Percentiles rank a stretch among this genome's conserved stretches.
Evolutionary conservation across 1,139 yeast species (phyloP).

Genomic region (Suhomyces yuchorum): DNA sequence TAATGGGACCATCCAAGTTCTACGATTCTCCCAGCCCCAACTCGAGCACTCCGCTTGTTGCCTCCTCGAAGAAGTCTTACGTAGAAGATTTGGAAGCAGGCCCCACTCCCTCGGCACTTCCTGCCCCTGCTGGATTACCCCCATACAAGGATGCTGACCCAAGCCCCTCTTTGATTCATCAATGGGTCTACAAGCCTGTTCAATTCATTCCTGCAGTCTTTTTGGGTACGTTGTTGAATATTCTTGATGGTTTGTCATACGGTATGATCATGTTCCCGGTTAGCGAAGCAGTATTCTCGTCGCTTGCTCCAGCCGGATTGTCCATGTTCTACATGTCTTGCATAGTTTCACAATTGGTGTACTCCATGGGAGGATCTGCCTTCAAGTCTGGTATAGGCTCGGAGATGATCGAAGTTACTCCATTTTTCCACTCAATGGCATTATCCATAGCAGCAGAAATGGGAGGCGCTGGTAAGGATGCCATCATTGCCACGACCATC

Average conservation of each 20-base stretch:
- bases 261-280: conserved; percentile 98
- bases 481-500: conserved; percentile 82
- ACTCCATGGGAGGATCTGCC: conserved; percentile 87
- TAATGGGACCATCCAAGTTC: not conserved
- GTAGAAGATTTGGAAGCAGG: conserved; percentile 10
- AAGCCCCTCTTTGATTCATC: conserved; percentile 16
- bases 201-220: conserved; percentile 75
- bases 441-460: conserved; percentile 60
- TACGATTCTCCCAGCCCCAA: not conserved
- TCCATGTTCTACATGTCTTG: conserved; percentile 94
- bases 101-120: not conserved
- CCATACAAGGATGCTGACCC: not conserved
- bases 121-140: not conserved
- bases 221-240: conserved; percentile 79
- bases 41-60: conserved; percentile 5
- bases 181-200: conserved; percentile 39
- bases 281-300: conserved; percentile 73
- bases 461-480: conserved; percentile 52
- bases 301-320: conserved; percentile 83
- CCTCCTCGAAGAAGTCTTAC: conserved; percentile 3
- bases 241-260: conserved; percentile 89
- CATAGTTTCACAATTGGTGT: conserved; percentile 81
- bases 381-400: conserved; percentile 91
- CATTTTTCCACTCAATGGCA: conserved; percentile 97
- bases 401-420: conserved; percentile 98